These are phyloP conservation scores for Talaromyces adpressus DNA, from an alignment of 495 filamentous ascomycete species.

Conservation along the genomic window DNA sequence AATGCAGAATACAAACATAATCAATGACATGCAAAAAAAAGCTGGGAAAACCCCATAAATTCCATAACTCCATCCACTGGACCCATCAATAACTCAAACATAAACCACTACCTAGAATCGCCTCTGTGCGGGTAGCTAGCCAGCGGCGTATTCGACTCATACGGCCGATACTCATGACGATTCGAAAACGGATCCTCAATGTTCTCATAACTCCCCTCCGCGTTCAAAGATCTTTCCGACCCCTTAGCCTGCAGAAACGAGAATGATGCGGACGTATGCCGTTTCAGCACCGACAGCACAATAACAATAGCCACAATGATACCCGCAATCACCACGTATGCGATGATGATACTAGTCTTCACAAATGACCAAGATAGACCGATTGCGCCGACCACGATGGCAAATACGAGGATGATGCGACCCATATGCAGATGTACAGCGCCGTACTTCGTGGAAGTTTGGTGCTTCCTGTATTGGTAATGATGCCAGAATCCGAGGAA, in stretches of 20 bases:
- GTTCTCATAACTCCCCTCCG: not conserved
- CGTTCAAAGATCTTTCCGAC: not conserved
- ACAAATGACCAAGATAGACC: constrained; percentile 14
- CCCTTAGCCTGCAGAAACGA: not conserved
- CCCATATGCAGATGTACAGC: constrained; percentile 45
- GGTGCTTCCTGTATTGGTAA: constrained; percentile 35
- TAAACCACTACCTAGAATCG: not conserved
- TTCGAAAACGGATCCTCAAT: not conserved
- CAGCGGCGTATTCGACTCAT: not conserved
- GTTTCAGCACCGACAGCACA: not conserved
- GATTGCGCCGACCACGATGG: constrained; percentile 38
- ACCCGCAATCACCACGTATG: constrained; percentile 10
- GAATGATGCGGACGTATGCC: not conserved
- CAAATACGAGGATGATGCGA: constrained; percentile 39
- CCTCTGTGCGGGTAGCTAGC: not conserved
- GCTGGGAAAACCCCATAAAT: too few species aligned
- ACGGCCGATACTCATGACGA: constrained; percentile 2
- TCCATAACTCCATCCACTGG: too few species aligned
- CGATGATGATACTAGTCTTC: constrained; percentile 8
- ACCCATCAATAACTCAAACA: not conserved
- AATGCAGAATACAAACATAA: not conserved
- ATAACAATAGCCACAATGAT: not conserved
- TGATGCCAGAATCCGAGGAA: constrained; percentile 41
- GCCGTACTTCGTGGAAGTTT: constrained; percentile 36
- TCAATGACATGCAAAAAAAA: not conserved